Conservation (phyloP, 139 green algal species). For the Chlamydomonas applanata region DNA sequence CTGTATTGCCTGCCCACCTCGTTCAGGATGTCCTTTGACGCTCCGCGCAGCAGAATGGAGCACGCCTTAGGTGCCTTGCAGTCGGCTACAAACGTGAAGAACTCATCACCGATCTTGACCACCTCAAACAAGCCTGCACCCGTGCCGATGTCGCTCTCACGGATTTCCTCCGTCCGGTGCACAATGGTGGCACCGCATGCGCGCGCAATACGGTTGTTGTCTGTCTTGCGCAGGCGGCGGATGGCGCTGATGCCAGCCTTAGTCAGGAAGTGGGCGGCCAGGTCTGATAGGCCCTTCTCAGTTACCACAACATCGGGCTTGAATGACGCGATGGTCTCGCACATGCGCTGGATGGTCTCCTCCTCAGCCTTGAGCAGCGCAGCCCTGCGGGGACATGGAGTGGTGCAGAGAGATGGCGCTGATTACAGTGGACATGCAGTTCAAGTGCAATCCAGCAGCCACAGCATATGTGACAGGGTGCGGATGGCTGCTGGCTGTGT, state of each 20-base stretch:
- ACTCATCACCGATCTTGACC: slow-evolving; percentile 97
- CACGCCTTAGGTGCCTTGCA: slow-evolving; percentile 97
- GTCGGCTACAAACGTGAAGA: slow-evolving; percentile 97
- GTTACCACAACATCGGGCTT: slow-evolving; percentile 98
- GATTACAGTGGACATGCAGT: no score
- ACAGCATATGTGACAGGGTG: background rate
- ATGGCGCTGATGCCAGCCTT: slow-evolving; percentile 94
- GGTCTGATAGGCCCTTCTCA: slow-evolving; percentile 94
- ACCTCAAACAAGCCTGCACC: slow-evolving; percentile 91
- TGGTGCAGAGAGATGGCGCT: no score
- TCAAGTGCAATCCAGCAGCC: background rate
- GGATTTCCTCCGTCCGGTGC: slow-evolving; percentile 83
- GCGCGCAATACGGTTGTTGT: slow-evolving; percentile 98
- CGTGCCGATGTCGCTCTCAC: slow-evolving; percentile 91
- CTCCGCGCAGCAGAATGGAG: slow-evolving; percentile 86
- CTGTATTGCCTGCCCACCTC: no score
- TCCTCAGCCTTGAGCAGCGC: slow-evolving; percentile 95
- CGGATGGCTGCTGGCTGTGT: background rate
- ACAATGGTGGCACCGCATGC: slow-evolving; percentile 95
- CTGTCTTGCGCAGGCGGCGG: slow-evolving; percentile 95
- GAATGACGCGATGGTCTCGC: slow-evolving; percentile 80
- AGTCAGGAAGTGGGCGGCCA: slow-evolving; percentile 90
- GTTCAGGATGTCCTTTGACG: slow-evolving; percentile 93
- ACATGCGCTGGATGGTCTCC: slow-evolving; percentile 84
- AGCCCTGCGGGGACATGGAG: slow-evolving; percentile 48